These are phyloP conservation scores for Alternaria postmessia DNA, from an alignment of 2,329 filamentous ascomycete species.

Conservation along the genomic window DNA sequence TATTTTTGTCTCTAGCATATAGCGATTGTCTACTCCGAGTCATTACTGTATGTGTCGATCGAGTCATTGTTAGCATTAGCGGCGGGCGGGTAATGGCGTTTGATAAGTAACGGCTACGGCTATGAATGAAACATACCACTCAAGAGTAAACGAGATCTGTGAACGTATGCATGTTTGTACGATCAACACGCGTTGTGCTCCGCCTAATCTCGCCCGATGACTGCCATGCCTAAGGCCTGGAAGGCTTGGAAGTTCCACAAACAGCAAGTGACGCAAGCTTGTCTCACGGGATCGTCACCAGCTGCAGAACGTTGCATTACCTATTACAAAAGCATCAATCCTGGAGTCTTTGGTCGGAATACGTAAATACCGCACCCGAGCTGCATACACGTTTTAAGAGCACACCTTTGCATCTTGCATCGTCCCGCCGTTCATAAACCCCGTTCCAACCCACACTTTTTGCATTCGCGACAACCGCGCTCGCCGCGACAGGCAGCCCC, in stretches of 20 bases:
- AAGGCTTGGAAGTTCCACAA: neutral
- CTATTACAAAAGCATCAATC: neutral
- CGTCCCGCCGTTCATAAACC: neutral
- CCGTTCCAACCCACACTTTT: neutral
- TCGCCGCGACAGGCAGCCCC: conserved; percentile 27
- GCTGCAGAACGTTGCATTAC: conserved; percentile 2
- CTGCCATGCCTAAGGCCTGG: neutral
- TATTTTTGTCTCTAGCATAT: neutral
- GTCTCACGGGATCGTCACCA: conserved; percentile 8
- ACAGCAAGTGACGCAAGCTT: conserved; percentile 9
- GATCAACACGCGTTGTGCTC: neutral
- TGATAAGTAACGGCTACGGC: neutral
- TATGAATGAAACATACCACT: neutral
- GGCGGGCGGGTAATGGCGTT: conserved; percentile 3
- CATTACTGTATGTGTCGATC: neutral
- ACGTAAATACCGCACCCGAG: conserved; percentile 2
- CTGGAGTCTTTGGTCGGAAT: neutral
- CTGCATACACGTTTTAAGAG: neutral
- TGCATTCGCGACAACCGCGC: conserved; percentile 25
- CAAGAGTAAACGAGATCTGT: neutral
- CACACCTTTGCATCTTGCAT: neutral
- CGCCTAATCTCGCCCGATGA: conserved; percentile 5
- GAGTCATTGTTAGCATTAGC: neutral
- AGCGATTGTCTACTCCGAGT: neutral
- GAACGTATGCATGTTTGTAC: neutral